A percentile compares a stretch with the other conserved stretches of the same genome.
phyloP scores from a whole-genome alignment of 371 early-diverging fungal genomes.

The Mucor lusitanicus region DNA sequence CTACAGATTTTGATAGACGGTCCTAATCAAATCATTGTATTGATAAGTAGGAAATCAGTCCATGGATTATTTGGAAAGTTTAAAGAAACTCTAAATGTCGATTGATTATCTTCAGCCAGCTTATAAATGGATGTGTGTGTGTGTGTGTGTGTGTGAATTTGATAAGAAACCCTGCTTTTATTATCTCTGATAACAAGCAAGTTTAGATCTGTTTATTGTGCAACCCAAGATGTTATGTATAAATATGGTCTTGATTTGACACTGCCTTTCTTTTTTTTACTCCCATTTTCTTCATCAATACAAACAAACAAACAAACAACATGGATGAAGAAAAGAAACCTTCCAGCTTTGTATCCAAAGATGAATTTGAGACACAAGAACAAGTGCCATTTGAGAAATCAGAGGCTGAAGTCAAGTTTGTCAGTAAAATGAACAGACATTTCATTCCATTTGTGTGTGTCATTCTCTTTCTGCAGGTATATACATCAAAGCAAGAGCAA shows the following conservation, averaged over 20 bases:
- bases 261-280: too few species aligned
- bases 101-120: not conserved
- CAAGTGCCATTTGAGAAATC: constrained; percentile 1
- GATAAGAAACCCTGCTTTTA: not conserved
- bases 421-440: constrained; percentile 9
- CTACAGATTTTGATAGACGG: not conserved
- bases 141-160: not conserved
- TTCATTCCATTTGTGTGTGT: constrained; percentile 15
- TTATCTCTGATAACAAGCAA: not conserved
- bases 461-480: constrained; percentile 14
- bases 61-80: not conserved
- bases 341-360: not conserved
- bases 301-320: not conserved
- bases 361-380: not conserved
- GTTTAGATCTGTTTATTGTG: not conserved
- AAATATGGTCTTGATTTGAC: not conserved
- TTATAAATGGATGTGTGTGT: not conserved
- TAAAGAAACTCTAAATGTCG: not conserved
- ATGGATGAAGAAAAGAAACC: not conserved
- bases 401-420: constrained; percentile 5
- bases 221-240: not conserved
- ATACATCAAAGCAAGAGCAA: not conserved
- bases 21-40: too few species aligned
- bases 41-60: too few species aligned
- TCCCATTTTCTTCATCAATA: not conserved